phyloP scores from a whole-genome alignment of 257 asterid genomes.

The Verbascum thapsus region DNA sequence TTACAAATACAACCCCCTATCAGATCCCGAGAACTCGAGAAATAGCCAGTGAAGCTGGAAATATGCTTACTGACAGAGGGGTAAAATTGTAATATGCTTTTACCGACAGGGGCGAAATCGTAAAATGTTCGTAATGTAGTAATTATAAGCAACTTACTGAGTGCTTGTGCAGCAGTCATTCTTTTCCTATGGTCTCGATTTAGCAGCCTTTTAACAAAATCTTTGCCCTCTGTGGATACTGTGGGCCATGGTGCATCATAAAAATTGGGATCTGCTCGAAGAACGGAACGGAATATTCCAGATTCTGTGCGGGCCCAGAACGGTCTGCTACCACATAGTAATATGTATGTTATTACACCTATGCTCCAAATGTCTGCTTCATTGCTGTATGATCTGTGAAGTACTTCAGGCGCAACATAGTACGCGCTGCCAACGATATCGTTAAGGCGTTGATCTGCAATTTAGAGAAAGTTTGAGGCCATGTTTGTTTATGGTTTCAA shows the following conservation, averaged over 20 bases:
- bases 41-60: too few species aligned
- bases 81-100: too few species aligned
- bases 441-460: constrained; percentile 90
- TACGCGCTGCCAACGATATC: constrained; percentile 98
- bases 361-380: constrained; percentile 97
- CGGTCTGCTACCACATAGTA: constrained; percentile 96
- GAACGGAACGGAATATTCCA: constrained; percentile 92
- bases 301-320: constrained; percentile 99
- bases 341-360: constrained; percentile 89
- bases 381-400: constrained; percentile 84
- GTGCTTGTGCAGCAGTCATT: constrained; percentile 96
- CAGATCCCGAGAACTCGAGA: too few species aligned
- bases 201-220: constrained; percentile 88
- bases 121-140: too few species aligned
- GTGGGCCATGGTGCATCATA: constrained; percentile 91
- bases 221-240: constrained; percentile 81
- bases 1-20: too few species aligned
- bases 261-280: constrained; percentile 96
- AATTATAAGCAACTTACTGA: constrained; percentile 48
- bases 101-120: too few species aligned
- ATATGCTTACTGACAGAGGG: too few species aligned
- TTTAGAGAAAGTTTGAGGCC: constrained; percentile 22
- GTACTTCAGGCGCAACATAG: constrained; percentile 97
- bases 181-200: constrained; percentile 89
- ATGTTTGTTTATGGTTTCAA: too few species aligned